These are phyloP conservation scores for Talaromyces trachyspermus DNA, from an alignment of 495 filamentous ascomycete genomes.

Conservation along the genomic window DNA sequence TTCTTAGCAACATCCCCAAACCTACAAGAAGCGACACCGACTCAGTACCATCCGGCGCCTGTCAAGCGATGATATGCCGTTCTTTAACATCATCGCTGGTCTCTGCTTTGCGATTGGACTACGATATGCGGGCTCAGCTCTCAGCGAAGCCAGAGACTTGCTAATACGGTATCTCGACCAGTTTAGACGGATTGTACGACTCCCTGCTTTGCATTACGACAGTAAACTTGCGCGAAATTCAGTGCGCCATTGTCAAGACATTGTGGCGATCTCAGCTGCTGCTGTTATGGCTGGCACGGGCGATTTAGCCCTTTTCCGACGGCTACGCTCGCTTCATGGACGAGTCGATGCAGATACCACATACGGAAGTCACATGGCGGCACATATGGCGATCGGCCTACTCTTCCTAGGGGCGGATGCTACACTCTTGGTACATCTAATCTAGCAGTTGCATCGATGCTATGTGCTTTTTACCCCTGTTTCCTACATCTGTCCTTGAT, in stretches of 20 bases:
- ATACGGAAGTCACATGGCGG: constrained; percentile 88
- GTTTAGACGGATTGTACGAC: constrained; percentile 70
- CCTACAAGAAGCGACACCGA: constrained; percentile 48
- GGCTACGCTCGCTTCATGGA: constrained; percentile 79
- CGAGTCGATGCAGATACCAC: constrained; percentile 77
- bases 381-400: constrained; percentile 84
- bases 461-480: constrained; percentile 95
- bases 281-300: constrained; percentile 94
- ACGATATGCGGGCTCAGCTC: constrained; percentile 78
- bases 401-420: constrained; percentile 90
- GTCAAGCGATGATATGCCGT: constrained; percentile 73
- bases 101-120: constrained; percentile 81
- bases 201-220: constrained; percentile 67
- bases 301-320: constrained; percentile 81
- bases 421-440: constrained; percentile 88
- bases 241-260: constrained; percentile 81
- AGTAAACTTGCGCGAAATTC: constrained; percentile 71
- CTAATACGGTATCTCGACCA: constrained; percentile 79
- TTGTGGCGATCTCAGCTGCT: constrained; percentile 70
- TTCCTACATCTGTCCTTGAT: constrained; percentile 80
- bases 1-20: constrained; percentile 62
- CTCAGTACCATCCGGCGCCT: constrained; percentile 49
- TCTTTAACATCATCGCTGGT: constrained; percentile 86
- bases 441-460: constrained; percentile 72
- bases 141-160: constrained; percentile 63